Conservation (phyloP, 2,329 filamentous ascomycete species). For the Pestalotiopsis sp. region DNA sequence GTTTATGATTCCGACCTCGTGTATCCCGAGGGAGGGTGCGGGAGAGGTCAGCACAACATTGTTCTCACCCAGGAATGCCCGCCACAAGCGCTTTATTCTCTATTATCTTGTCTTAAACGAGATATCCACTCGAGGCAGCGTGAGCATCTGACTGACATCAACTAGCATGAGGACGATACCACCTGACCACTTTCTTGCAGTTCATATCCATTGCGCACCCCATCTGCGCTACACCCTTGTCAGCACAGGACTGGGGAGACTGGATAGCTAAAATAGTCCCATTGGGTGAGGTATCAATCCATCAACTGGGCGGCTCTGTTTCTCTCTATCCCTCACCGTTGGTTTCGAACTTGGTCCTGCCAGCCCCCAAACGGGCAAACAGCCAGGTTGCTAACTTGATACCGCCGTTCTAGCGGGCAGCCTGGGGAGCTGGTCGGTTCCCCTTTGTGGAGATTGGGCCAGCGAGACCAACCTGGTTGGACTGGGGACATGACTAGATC, state of each 20-base stretch:
- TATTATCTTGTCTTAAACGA: not conserved
- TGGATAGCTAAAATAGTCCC: not conserved
- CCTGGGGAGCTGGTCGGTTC: too few relatives aligned
- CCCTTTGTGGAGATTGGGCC: too few relatives aligned
- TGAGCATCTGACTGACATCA: constrained; percentile 4
- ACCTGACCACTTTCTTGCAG: constrained; percentile 3
- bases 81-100: not conserved
- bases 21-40: too few relatives aligned
- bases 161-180: not conserved
- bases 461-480: too few relatives aligned
- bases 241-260: not conserved
- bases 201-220: not conserved
- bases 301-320: not conserved
- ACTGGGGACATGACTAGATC: too few relatives aligned
- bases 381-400: too few relatives aligned
- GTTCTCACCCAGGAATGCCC: not conserved
- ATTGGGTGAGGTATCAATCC: not conserved
- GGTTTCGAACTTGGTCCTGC: too few relatives aligned
- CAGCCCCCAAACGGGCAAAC: too few relatives aligned
- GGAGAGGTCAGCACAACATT: not conserved
- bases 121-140: not conserved
- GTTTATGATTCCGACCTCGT: too few relatives aligned
- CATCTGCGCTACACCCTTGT: constrained; percentile 4
- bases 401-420: too few relatives aligned
- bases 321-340: too few relatives aligned